Base-by-base conservation (phyloP, 2,329 filamentous ascomycete genomes). In the Escovopsis sp. region DNA sequence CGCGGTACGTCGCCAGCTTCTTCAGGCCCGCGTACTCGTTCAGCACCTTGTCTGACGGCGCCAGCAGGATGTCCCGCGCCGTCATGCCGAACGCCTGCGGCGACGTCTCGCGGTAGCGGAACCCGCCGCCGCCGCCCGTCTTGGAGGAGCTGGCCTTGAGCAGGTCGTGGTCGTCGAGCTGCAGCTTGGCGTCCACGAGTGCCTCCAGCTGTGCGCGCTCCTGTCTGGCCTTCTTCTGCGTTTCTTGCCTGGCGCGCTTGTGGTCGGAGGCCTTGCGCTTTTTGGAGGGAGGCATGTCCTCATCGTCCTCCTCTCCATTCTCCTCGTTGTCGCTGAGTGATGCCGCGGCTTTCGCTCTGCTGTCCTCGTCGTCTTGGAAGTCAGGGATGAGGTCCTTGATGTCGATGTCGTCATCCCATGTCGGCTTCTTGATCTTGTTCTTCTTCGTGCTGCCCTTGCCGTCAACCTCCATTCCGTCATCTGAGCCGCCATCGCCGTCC, bases 321-420 rank as follows among this genome's bases (percentile, higher is more conserved):
- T 52, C 51, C 0, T 57, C 55, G 3, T 52, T 57, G 12, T 61
- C 61, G 5, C 72, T 72, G 2, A 79, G 59, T 1, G 61, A 60
- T 39, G 80, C 58, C 1, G 62, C 60, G 15, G 72, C 70, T 34
- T 65, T 60, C 16, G 32, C 52, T 25, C 21, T 11, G 21, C n/a
- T n/a, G n/a, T n/a, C n/a, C 39, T 67, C 61, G 6, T 72, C 72
- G 18, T 84, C 81, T 15, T 83, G 74, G 51, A 92, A 94, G 41
- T 93, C 84, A 2, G 85, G 86, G 19, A 94, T 63, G 34, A 94
- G 68, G 54, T 94, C 88, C 41, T 81, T 85, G 61, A 98, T 96
- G 52, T 96, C 87, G 48, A 98, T 94, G 53, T 98, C 90, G 50
- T 96, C 86, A 48, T 94, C 84, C 80, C 88, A 98, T 50, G 69